Evolutionary conservation across 768 basidiomycete genomes (phyloP).

Genomic region (Termitomyces sp.): DNA sequence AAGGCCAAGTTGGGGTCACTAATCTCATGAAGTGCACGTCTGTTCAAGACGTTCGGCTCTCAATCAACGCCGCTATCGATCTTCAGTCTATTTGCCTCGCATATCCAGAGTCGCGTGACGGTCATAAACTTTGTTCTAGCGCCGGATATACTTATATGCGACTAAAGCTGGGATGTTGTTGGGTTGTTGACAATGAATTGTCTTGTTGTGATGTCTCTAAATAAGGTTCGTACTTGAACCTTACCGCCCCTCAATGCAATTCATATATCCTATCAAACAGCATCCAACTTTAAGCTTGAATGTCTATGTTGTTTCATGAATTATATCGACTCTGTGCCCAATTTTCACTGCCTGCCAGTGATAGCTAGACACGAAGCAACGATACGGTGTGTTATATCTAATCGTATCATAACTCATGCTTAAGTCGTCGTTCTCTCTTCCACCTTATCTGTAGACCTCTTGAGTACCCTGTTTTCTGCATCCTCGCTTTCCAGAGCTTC

Average conservation of each 20-base stretch:
- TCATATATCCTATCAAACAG: background rate
- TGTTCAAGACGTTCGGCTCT: background rate
- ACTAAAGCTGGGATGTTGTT: background rate
- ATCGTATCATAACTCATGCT: background rate
- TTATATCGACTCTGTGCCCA: too few species aligned
- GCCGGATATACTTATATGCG: background rate
- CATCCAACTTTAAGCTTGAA: too few species aligned
- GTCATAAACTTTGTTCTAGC: background rate
- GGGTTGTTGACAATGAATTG: background rate
- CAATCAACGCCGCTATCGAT: background rate
- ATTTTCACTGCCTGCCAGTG: too few species aligned
- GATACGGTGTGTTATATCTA: too few species aligned
- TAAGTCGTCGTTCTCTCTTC: background rate
- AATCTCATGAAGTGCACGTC: background rate
- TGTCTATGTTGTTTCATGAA: background rate
- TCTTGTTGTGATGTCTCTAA: too few species aligned
- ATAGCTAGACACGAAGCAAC: too few species aligned
- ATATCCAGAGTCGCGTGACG: background rate
- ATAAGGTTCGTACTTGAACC: background rate
- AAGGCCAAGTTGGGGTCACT: too few species aligned
- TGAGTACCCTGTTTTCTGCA: background rate
- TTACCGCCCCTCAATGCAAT: background rate
- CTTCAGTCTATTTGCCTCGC: background rate
- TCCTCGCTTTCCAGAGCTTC: background rate
- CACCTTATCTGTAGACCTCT: background rate